A percentile compares a stretch with the other conserved stretches of the same genome.
phyloP scores from a whole-genome alignment of 106 monocot species.

The Cymbidium sinense region DNA sequence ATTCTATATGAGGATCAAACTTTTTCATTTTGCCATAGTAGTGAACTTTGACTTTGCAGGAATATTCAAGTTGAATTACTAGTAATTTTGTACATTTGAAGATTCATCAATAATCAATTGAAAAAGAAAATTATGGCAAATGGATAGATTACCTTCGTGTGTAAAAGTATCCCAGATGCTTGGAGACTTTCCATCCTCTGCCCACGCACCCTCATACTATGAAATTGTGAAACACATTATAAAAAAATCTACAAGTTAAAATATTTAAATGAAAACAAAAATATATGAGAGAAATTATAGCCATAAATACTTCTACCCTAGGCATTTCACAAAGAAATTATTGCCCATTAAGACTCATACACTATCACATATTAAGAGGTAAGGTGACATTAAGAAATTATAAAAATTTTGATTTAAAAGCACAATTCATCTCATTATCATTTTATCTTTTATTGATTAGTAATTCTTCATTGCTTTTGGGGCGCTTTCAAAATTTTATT shows the following conservation, averaged over 20 bases:
- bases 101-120: neutral
- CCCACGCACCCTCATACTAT: conserved; percentile 8
- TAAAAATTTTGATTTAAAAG: neutral
- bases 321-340: neutral
- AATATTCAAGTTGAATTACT: neutral
- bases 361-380: neutral
- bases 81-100: neutral
- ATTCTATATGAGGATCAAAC: neutral
- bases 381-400: neutral
- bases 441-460: neutral
- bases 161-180: conserved; percentile 16
- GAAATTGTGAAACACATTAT: neutral
- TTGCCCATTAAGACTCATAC: neutral
- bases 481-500: neutral
- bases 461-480: neutral
- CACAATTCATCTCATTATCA: neutral
- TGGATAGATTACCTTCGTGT: neutral
- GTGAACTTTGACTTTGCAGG: neutral
- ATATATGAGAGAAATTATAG: neutral
- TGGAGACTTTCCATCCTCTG: conserved; percentile 9
- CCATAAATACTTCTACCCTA: neutral
- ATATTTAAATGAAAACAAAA: neutral
- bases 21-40: neutral
- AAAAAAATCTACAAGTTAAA: neutral
- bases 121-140: neutral